These are phyloP conservation scores for Dioscorea zingiberensis DNA, from an alignment of 106 monocot species.

Conservation along the genomic window DNA sequence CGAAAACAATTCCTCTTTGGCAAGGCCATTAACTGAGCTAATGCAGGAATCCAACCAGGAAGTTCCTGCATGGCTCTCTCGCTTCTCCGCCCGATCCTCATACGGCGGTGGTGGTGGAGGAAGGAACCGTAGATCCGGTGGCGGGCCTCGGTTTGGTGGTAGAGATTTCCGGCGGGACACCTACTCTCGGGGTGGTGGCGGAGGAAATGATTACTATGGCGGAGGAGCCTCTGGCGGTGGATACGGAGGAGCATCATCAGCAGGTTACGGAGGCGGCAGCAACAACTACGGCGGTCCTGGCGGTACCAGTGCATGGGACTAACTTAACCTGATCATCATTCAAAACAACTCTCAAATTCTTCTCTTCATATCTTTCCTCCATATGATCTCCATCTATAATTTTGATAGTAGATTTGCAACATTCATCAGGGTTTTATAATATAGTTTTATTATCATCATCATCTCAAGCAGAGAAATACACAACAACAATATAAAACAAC, in stretches of 20 bases:
- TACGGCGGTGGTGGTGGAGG: conserved; percentile 30
- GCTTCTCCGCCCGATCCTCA: conserved; percentile 27
- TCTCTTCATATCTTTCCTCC: no score
- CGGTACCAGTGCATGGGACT: conserved; percentile 49
- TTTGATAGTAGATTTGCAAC: no score
- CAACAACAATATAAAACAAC: no score
- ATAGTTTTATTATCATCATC: no score
- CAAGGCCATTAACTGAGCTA: conserved; percentile 42
- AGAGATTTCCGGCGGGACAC: conserved; percentile 42
- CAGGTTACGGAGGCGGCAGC: no score
- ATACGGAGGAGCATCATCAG: neutral
- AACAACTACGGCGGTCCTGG: conserved; percentile 17
- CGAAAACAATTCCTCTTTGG: conserved; percentile 42
- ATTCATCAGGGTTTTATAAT: no score
- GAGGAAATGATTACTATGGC: neutral
- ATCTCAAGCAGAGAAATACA: no score
- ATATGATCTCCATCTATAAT: no score
- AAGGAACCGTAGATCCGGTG: conserved; percentile 26
- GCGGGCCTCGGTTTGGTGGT: conserved; percentile 49
- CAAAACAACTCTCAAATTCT: no score
- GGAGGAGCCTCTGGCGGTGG: conserved; percentile 6
- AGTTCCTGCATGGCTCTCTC: conserved; percentile 51
- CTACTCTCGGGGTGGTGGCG: conserved; percentile 9
- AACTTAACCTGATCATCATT: neutral
- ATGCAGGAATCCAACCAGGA: conserved; percentile 74